These are phyloP conservation scores for Apiotrichum gracile DNA, from an alignment of 1,284 basidiomycete species.

Conservation along the genomic window DNA sequence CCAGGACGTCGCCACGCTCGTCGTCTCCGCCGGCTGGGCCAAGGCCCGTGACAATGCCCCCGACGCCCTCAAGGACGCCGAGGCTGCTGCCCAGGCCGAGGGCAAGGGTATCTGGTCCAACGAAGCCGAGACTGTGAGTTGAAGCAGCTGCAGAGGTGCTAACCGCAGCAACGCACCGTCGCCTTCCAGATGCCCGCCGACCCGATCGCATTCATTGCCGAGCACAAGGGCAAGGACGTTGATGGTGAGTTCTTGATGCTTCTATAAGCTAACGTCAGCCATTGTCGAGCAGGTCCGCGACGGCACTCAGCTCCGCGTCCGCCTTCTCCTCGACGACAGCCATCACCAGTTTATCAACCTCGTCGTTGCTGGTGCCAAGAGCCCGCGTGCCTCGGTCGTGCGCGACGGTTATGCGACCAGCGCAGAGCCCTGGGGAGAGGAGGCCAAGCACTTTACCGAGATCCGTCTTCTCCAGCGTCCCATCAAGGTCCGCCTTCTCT, in stretches of 20 bases:
- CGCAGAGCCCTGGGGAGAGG: slow-evolving; percentile 77
- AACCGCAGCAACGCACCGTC: slow-evolving; percentile 60
- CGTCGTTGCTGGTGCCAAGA: slow-evolving; percentile 76
- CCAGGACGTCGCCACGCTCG: slow-evolving; percentile 66
- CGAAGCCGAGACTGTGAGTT: slow-evolving; percentile 58
- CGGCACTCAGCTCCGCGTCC: slow-evolving; percentile 81
- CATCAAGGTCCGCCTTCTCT: slow-evolving; percentile 80
- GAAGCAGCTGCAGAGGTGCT: background rate
- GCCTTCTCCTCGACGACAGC: slow-evolving; percentile 77
- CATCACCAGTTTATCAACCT: slow-evolving; percentile 58
- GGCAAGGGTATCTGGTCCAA: slow-evolving; percentile 78
- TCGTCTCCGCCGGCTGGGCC: slow-evolving; percentile 82
- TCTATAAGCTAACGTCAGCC: slow-evolving; percentile 51
- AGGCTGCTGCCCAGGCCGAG: slow-evolving; percentile 69
- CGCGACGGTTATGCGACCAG: slow-evolving; percentile 61
- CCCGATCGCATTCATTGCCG: slow-evolving; percentile 77
- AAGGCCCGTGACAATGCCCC: slow-evolving; percentile 80
- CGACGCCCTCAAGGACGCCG: slow-evolving; percentile 54
- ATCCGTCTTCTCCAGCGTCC: slow-evolving; percentile 81
- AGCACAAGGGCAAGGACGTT: slow-evolving; percentile 83
- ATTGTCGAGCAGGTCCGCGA: slow-evolving; percentile 93
- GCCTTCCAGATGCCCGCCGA: slow-evolving; percentile 85
- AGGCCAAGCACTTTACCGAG: slow-evolving; percentile 94
- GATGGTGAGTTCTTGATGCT: slow-evolving; percentile 57
- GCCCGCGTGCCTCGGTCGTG: slow-evolving; percentile 60